phyloP scores from a whole-genome alignment of 2,329 filamentous ascomycete species.

The Dothideomycetes sp. region DNA sequence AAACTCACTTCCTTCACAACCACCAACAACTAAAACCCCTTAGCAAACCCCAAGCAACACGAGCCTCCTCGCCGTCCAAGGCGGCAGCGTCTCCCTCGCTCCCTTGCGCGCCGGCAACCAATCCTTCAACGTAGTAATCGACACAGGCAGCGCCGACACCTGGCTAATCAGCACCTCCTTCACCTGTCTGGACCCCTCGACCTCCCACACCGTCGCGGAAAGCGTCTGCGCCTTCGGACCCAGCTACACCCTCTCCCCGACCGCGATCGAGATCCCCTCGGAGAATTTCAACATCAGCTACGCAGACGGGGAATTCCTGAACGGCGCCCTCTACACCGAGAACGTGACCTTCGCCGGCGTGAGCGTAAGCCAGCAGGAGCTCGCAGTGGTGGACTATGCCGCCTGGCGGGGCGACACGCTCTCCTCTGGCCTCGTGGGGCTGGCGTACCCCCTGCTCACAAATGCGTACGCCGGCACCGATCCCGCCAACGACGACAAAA shows the following conservation, averaged over 20 bases:
- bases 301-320: slow-evolving; percentile 30
- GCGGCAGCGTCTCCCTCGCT: slow-evolving; percentile 20
- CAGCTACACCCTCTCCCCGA: slow-evolving; percentile 19
- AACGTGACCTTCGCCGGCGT: slow-evolving; percentile 35
- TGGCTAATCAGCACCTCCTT: slow-evolving; percentile 29
- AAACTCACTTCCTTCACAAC: background rate
- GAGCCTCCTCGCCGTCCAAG: slow-evolving; percentile 10
- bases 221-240: slow-evolving; percentile 22
- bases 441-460: slow-evolving; percentile 40
- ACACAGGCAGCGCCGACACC: slow-evolving; percentile 39
- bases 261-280: slow-evolving; percentile 26
- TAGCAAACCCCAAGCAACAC: slow-evolving; percentile 3
- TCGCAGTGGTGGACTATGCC: slow-evolving; percentile 32
- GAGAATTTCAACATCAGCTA: slow-evolving; percentile 35
- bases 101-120: slow-evolving; percentile 18
- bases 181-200: slow-evolving; percentile 20
- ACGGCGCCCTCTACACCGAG: slow-evolving; percentile 28
- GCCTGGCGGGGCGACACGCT: slow-evolving; percentile 21
- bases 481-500: slow-evolving; percentile 13
- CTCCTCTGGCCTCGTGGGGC: slow-evolving; percentile 39
- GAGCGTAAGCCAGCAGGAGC: slow-evolving; percentile 31
- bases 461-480: slow-evolving; percentile 25
- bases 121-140: slow-evolving; percentile 28
- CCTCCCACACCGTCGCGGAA: slow-evolving; percentile 5
- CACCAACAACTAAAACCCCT: background rate